These are phyloP conservation scores for Scheffersomyces coipomensis DNA, from an alignment of 805 yeast species.

Conservation along the genomic window DNA sequence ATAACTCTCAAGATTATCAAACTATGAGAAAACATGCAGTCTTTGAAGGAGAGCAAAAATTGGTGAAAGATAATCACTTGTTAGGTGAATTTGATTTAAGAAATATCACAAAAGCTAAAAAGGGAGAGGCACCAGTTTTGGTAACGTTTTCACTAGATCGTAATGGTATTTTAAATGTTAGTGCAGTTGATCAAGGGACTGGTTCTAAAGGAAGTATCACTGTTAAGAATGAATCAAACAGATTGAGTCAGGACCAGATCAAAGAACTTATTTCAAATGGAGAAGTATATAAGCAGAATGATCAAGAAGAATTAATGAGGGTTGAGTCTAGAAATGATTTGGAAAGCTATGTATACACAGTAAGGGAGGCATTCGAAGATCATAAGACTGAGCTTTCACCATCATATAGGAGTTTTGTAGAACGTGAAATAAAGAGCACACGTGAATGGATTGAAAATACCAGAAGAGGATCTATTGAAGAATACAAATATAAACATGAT, in stretches of 20 bases:
- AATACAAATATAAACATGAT: conserved; percentile 38
- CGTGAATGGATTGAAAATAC: conserved; percentile 38
- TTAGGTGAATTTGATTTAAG: conserved; percentile 85
- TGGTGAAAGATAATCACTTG: conserved; percentile 89
- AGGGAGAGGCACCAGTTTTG: conserved; percentile 89
- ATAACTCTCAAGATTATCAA: conserved; percentile 95
- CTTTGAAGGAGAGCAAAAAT: conserved; percentile 93
- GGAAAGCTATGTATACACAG: conserved; percentile 84
- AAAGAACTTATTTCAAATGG: conserved; percentile 98
- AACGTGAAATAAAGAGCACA: conserved; percentile 40
- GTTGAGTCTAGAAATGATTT: conserved; percentile 76
- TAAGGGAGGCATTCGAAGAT: conserved; percentile 65
- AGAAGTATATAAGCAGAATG: conserved; percentile 90
- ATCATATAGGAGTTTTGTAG: conserved; percentile 52
- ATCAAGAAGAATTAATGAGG: conserved; percentile 76
- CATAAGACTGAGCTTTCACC: conserved; percentile 42
- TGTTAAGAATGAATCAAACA: conserved; percentile 90
- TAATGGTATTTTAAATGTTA: conserved; percentile 81
- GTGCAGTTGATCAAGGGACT: conserved; percentile 89
- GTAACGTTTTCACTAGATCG: conserved; percentile 85
- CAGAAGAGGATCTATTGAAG: conserved; percentile 40
- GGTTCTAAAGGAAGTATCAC: conserved; percentile 91
- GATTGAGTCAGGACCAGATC: conserved; percentile 89
- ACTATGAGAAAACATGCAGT: conserved; percentile 93
- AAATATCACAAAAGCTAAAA: conserved; percentile 87